Conservation (phyloP, 1,284 basidiomycete genomes). For the Meira miltonrushii region DNA sequence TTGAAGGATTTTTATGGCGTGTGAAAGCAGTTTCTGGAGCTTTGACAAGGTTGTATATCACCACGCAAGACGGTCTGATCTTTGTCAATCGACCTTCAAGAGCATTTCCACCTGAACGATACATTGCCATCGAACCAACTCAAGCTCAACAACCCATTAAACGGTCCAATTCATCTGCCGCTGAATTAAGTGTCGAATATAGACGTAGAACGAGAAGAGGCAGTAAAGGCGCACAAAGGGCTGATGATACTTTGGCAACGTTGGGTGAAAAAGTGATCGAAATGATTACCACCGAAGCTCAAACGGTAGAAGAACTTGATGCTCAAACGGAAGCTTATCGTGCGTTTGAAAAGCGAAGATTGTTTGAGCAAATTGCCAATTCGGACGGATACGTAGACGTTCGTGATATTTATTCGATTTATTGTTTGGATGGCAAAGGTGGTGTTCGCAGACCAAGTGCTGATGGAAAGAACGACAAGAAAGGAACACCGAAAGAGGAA, state of each 20-base stretch:
- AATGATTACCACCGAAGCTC: slow-evolving; percentile 25
- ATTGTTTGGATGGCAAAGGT: slow-evolving; percentile 54
- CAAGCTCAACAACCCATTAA: not conserved
- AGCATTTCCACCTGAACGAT: slow-evolving; percentile 67
- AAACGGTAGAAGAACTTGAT: slow-evolving; percentile 27
- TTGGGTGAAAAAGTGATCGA: slow-evolving; percentile 47
- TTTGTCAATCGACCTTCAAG: slow-evolving; percentile 61
- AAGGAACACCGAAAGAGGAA: slow-evolving; percentile 21
- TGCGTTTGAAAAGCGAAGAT: slow-evolving; percentile 56
- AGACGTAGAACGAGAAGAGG: slow-evolving; percentile 24
- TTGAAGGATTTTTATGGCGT: slow-evolving; percentile 72
- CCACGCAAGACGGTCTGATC: slow-evolving; percentile 67
- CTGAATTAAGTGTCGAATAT: slow-evolving; percentile 17
- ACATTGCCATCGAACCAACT: slow-evolving; percentile 12
- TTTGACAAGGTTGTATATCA: slow-evolving; percentile 65
- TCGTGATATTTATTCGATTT: slow-evolving; percentile 62
- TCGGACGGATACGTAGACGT: slow-evolving; percentile 68
- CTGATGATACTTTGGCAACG: slow-evolving; percentile 44
- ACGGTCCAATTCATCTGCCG: not conserved
- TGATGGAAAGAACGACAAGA: slow-evolving; percentile 18
- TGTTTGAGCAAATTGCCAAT: slow-evolving; percentile 63
- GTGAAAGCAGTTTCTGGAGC: slow-evolving; percentile 63
- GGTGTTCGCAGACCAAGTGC: slow-evolving; percentile 28
- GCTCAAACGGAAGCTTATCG: slow-evolving; percentile 35
- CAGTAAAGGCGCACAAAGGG: slow-evolving; percentile 10